These are phyloP conservation scores for Lentinula detonsa DNA, from an alignment of 768 basidiomycete species.

Conservation along the genomic window DNA sequence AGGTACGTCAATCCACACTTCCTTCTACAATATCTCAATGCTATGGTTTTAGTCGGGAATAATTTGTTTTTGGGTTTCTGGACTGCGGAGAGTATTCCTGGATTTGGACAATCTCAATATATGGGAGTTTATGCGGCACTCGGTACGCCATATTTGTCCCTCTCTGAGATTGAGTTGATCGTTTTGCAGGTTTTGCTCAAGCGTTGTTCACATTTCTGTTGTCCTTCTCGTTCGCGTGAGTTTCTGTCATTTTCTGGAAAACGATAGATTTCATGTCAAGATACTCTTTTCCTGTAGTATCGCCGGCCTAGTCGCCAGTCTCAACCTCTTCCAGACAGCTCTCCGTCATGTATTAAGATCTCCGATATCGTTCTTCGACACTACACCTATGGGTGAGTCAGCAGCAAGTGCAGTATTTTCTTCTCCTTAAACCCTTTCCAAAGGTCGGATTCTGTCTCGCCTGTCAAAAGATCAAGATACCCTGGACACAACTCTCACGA, in stretches of 20 bases:
- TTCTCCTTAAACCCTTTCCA: background rate
- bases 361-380: slow-evolving; percentile 66
- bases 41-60: slow-evolving; percentile 40
- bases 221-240: slow-evolving; percentile 46
- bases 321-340: slow-evolving; percentile 50
- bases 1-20: slow-evolving; percentile 26
- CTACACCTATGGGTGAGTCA: slow-evolving; percentile 54
- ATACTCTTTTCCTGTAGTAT: slow-evolving; percentile 18
- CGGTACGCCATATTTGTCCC: slow-evolving; percentile 21
- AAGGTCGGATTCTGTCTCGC: slow-evolving; percentile 52
- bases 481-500: slow-evolving; percentile 43
- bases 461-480: slow-evolving; percentile 63
- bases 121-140: slow-evolving; percentile 55
- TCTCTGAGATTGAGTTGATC: background rate
- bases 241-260: background rate
- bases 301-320: slow-evolving; percentile 32
- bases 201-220: slow-evolving; percentile 46
- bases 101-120: slow-evolving; percentile 57
- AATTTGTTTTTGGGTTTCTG: slow-evolving; percentile 72
- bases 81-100: slow-evolving; percentile 48
- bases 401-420: background rate
- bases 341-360: slow-evolving; percentile 53
- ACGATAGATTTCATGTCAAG: background rate
- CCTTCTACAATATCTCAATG: background rate
- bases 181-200: slow-evolving; percentile 34